phyloP scores from a whole-genome alignment of 2,329 filamentous ascomycete species.

The Microsporum ferrugineum region DNA sequence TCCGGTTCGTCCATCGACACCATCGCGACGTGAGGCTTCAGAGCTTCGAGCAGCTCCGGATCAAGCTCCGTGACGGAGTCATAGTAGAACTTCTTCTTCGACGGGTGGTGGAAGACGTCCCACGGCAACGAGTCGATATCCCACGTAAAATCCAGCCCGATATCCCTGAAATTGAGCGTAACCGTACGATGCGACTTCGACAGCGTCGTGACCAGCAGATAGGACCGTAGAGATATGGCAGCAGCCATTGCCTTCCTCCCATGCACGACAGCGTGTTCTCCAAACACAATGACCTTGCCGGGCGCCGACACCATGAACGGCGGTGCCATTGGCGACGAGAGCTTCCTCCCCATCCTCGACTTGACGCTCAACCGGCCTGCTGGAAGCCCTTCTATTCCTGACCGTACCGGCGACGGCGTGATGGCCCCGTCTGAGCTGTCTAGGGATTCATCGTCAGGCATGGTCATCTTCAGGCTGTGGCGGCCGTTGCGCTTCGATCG shows the following conservation, averaged over 20 bases:
- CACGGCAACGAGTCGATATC: constrained; percentile 86
- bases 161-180: constrained; percentile 80
- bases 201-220: constrained; percentile 86
- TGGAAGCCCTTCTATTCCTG: constrained; percentile 16
- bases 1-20: constrained; percentile 58
- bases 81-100: constrained; percentile 92
- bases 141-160: constrained; percentile 83
- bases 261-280: constrained; percentile 95
- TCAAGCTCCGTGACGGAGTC: constrained; percentile 77
- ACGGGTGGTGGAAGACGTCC: constrained; percentile 63
- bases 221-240: constrained; percentile 86
- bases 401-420: constrained; percentile 20
- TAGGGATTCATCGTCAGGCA: constrained; percentile 16
- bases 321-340: constrained; percentile 56
- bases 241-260: constrained; percentile 95
- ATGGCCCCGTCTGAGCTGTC: constrained; percentile 24
- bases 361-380: constrained; percentile 9
- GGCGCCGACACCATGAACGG: constrained; percentile 97
- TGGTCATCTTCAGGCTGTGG: background rate
- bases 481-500: background rate
- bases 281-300: constrained; percentile 96
- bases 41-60: constrained; percentile 63
- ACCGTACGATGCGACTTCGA: constrained; percentile 86
- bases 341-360: constrained; percentile 24
- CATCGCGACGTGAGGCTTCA: constrained; percentile 63